phyloP scores from a whole-genome alignment of 441 rosid genomes.

The Gossypium laxum region DNA sequence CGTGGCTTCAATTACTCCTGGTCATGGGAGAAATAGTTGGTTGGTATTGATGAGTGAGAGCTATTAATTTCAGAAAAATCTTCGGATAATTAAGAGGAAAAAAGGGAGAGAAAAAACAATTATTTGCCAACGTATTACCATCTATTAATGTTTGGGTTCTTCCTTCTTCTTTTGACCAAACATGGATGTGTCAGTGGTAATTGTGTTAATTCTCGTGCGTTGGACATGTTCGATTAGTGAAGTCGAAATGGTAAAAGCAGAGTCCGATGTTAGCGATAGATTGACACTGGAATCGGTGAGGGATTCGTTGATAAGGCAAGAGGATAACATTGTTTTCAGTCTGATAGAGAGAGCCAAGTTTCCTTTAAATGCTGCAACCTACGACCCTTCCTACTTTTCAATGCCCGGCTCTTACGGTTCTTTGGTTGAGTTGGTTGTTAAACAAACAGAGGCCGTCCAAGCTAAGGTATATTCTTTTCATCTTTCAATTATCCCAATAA shows the following conservation, averaged over 20 bases:
- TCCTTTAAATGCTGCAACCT: conserved; percentile 39
- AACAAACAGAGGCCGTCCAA: conserved; percentile 48
- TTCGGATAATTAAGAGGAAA: neutral
- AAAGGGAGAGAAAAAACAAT: neutral
- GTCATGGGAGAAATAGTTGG: neutral
- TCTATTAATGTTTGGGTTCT: neutral
- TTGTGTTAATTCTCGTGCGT: conserved; percentile 10
- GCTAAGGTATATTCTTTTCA: conserved; percentile 37
- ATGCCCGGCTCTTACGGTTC: conserved; percentile 41
- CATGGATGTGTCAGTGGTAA: neutral
- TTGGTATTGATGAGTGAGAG: neutral
- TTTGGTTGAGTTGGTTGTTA: conserved; percentile 38
- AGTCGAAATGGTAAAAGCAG: conserved; percentile 27
- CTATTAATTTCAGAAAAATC: neutral
- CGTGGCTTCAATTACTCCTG: neutral
- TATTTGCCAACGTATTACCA: neutral
- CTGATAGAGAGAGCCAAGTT: conserved; percentile 64
- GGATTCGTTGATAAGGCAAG: conserved; percentile 61
- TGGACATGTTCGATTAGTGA: conserved; percentile 9
- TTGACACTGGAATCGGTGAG: conserved; percentile 48
- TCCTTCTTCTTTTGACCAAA: neutral
- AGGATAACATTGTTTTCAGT: conserved; percentile 61
- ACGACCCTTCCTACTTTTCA: conserved; percentile 25
- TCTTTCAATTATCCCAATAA: neutral
- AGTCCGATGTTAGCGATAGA: conserved; percentile 9